A percentile compares a stretch with the other conserved stretches of the same genome.
Evolutionary conservation across 2,329 filamentous ascomycete genomes (phyloP).

Genomic region (Phoma herbarum): DNA sequence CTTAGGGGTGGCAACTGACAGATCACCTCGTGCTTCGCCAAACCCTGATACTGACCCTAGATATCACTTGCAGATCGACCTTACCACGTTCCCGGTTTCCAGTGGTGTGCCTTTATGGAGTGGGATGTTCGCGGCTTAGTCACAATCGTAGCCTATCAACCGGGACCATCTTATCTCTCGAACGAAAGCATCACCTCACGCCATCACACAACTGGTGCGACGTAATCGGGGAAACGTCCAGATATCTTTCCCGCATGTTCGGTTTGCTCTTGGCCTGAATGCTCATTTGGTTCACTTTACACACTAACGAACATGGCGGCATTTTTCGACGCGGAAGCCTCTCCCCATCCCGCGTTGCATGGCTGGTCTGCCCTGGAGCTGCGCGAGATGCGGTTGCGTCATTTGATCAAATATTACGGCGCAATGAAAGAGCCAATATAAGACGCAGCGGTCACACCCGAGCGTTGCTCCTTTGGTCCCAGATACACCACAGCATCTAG

Average conservation of each 20-base stretch:
- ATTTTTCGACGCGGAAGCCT: constrained; percentile 24
- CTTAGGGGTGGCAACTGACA: constrained; percentile 35
- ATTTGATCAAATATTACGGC: constrained; percentile 34
- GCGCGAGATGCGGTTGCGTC: constrained; percentile 38
- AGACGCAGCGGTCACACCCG: constrained; percentile 28
- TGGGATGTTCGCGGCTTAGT: constrained; percentile 33
- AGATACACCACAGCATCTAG: constrained; percentile 19
- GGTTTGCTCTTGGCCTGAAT: constrained; percentile 30
- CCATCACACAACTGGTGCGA: constrained; percentile 35
- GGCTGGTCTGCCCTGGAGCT: constrained; percentile 18
- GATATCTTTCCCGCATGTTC: constrained; percentile 27
- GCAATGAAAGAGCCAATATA: constrained; percentile 46
- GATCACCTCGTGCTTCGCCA: constrained; percentile 32
- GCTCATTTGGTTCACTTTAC: constrained; percentile 25
- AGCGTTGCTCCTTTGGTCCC: constrained; percentile 12
- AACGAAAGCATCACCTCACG: constrained; percentile 46
- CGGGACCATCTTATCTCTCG: constrained; percentile 34
- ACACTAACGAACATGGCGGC: constrained; percentile 28
- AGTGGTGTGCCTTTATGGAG: constrained; percentile 6
- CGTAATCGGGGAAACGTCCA: constrained; percentile 22
- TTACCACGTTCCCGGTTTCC: constrained; percentile 2
- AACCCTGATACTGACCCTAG: constrained; percentile 24
- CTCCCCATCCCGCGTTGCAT: constrained; percentile 43
- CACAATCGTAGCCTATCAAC: constrained; percentile 42
- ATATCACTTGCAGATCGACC: constrained; percentile 22